Percentiles rank a stretch among this genome's conserved stretches.
These are phyloP conservation scores for Fusarium pseudograminearum DNA, from an alignment of 2,329 filamentous ascomycete species.

Conservation along the genomic window DNA sequence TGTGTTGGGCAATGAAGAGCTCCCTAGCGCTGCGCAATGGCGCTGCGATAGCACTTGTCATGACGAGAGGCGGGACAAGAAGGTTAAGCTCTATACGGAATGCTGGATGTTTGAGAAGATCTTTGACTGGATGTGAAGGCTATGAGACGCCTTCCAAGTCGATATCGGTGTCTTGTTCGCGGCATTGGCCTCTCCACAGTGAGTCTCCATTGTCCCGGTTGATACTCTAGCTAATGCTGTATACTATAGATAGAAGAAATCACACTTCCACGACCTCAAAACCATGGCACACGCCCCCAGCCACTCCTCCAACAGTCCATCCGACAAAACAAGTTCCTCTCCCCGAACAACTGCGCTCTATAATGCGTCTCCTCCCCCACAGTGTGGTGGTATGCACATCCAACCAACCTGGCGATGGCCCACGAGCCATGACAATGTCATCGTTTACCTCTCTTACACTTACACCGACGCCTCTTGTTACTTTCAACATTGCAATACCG, in stretches of 20 bases:
- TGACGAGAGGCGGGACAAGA: slow-evolving; percentile 31
- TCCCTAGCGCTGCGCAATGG: slow-evolving; percentile 43
- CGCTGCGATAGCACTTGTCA: slow-evolving; percentile 30
- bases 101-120: background rate
- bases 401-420: slow-evolving; percentile 49
- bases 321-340: slow-evolving; percentile 51
- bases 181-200: slow-evolving; percentile 26
- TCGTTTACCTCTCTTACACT: slow-evolving; percentile 69
- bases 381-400: slow-evolving; percentile 69
- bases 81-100: slow-evolving; percentile 33
- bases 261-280: slow-evolving; percentile 31
- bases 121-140: background rate
- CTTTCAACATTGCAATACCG: slow-evolving; percentile 69
- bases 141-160: background rate
- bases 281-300: slow-evolving; percentile 50
- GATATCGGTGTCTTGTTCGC: background rate
- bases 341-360: slow-evolving; percentile 62
- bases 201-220: slow-evolving; percentile 7
- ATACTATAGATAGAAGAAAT: slow-evolving; percentile 31
- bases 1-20: slow-evolving; percentile 42
- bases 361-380: slow-evolving; percentile 67
- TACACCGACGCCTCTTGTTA: slow-evolving; percentile 63
- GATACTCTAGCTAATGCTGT: slow-evolving; percentile 18
- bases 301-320: slow-evolving; percentile 52
- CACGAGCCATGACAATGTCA: slow-evolving; percentile 70